phyloP scores from a whole-genome alignment of 768 basidiomycete species.

The Pleurotus pulmonarius region DNA sequence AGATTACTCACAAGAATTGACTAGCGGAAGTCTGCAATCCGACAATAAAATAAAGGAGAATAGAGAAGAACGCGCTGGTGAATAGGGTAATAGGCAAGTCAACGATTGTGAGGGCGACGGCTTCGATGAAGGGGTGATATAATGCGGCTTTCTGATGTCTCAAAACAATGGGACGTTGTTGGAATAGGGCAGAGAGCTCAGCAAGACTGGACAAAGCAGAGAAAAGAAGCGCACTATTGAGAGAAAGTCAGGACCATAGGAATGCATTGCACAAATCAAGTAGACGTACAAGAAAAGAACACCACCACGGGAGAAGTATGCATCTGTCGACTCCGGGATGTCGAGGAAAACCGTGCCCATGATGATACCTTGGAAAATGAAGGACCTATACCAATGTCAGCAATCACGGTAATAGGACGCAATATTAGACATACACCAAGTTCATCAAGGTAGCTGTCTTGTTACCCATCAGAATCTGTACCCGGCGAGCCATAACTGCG shows the following conservation, averaged over 20 bases:
- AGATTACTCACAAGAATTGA: constrained; percentile 63
- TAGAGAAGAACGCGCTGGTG: constrained; percentile 38
- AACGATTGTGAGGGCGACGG: constrained; percentile 53
- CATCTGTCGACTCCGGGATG: constrained; percentile 46
- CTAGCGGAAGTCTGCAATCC: constrained; percentile 47
- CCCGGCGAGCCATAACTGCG: constrained; percentile 34
- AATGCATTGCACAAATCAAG: not conserved
- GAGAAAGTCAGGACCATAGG: not conserved
- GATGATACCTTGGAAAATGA: constrained; percentile 27
- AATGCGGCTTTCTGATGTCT: constrained; percentile 58
- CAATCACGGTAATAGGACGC: too few species aligned
- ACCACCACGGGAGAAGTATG: constrained; percentile 70
- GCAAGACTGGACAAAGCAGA: constrained; percentile 44
- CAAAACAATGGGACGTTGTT: constrained; percentile 56
- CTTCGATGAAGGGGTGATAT: constrained; percentile 55
- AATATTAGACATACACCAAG: constrained; percentile 20
- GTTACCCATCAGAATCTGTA: constrained; percentile 33
- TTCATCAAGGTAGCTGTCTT: constrained; percentile 24
- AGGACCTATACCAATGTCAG: constrained; percentile 33
- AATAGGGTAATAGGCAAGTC: constrained; percentile 55
- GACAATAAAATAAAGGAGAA: constrained; percentile 62
- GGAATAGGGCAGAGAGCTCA: constrained; percentile 45
- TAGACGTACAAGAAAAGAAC: constrained; percentile 62
- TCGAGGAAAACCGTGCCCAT: constrained; percentile 63
- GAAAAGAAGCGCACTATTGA: constrained; percentile 41